Evolutionary conservation across 116 monocot genomes (phyloP).

Genomic region (Trichopus zeylanicus): DNA sequence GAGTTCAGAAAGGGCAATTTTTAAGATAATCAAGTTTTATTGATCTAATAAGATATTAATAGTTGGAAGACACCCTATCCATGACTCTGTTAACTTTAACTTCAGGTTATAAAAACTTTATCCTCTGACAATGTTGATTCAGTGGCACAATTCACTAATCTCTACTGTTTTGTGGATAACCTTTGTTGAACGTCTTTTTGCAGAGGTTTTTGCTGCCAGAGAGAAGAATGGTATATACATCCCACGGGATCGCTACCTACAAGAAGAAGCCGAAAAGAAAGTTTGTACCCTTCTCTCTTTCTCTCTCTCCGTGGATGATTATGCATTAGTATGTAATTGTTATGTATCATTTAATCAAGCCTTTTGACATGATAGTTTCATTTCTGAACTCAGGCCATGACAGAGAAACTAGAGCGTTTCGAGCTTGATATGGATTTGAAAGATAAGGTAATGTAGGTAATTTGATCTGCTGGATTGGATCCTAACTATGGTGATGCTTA

Average conservation of each 20-base stretch:
- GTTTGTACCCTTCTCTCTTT: constrained; percentile 20
- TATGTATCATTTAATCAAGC: too few species aligned
- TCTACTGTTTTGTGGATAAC: neutral
- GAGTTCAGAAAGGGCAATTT: too few species aligned
- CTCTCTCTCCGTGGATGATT: constrained; percentile 2
- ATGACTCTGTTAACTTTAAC: too few species aligned
- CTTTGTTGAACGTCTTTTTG: constrained; percentile 3
- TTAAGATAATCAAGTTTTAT: too few species aligned
- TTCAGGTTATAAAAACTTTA: too few species aligned
- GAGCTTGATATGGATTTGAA: constrained; percentile 76
- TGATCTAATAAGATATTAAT: too few species aligned
- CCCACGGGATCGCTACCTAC: constrained; percentile 77
- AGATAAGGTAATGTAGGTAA: constrained; percentile 55
- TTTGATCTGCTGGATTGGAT: neutral
- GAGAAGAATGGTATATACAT: constrained; percentile 99
- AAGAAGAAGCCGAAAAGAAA: constrained; percentile 94
- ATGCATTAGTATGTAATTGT: neutral
- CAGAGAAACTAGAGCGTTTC: constrained; percentile 75
- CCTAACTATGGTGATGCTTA: neutral
- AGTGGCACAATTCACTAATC: too few species aligned
- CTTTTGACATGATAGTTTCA: neutral
- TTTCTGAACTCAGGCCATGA: constrained; percentile 53
- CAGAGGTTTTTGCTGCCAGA: constrained; percentile 93
- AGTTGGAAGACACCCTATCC: too few species aligned
- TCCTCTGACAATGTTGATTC: too few species aligned